A percentile compares a stretch with the other conserved stretches of the same genome.
Conservation (phyloP, 352 stramenopile species). For the Vaucheria bursata region DNA sequence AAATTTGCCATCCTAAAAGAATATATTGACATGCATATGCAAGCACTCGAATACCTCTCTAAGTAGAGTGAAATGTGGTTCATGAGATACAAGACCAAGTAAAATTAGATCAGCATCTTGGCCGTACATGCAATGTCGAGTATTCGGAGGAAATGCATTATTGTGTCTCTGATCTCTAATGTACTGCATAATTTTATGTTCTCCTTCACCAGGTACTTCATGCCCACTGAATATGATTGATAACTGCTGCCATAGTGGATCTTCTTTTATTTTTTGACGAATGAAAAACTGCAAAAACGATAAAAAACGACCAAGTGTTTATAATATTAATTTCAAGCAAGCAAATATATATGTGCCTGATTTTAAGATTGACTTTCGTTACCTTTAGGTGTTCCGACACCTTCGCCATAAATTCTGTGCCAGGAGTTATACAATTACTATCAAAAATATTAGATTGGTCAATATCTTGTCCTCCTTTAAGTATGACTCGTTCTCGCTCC, state of each 20-base stretch:
- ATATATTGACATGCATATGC: no score
- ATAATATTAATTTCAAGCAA: background rate
- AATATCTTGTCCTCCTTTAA: no score
- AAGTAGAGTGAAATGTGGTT: conserved; percentile 95
- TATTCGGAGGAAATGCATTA: conserved; percentile 27
- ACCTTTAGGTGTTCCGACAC: conserved; percentile 54
- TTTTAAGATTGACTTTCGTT: background rate
- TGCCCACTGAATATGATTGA: conserved; percentile 92
- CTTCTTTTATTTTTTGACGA: conserved; percentile 79
- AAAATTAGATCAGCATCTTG: conserved; percentile 99
- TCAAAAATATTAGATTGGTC: conserved; percentile 88
- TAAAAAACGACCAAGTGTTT: no score
- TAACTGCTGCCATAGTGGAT: conserved; percentile 86
- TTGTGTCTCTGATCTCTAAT: conserved; percentile 58
- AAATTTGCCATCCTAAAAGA: no score
- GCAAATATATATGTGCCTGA: background rate
- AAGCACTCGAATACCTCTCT: conserved; percentile 74
- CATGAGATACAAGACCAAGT: conserved; percentile 90
- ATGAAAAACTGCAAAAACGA: conserved; percentile 57
- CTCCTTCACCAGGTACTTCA: conserved; percentile 89
- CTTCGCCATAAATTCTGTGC: conserved; percentile 96
- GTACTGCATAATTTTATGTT: conserved; percentile 96
- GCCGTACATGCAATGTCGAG: conserved; percentile 94
- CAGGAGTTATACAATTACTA: conserved; percentile 98
- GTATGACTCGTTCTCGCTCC: no score